Percentiles rank a stretch among this genome's conserved stretches.
Conservation (phyloP, 2,329 filamentous ascomycete genomes). For the Corniculantispora saksenae region DNA sequence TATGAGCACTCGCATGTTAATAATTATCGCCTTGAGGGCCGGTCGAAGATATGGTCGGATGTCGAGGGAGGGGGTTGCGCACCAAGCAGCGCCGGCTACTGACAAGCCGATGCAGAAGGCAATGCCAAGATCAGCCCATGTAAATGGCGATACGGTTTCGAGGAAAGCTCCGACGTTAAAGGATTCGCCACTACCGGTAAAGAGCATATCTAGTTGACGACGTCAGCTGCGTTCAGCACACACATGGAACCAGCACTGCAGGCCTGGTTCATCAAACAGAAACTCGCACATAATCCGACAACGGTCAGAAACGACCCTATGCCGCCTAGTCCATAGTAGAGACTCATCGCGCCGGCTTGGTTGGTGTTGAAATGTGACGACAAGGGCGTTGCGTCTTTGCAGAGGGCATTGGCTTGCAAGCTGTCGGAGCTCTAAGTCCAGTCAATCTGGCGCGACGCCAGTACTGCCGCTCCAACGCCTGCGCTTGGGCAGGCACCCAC, state of each 20-base stretch:
- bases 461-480: constrained; percentile 17
- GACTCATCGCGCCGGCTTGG: constrained; percentile 61
- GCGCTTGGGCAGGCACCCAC: constrained; percentile 9
- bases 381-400: constrained; percentile 25
- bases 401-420: constrained; percentile 21
- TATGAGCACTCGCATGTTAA: constrained; percentile 40
- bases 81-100: constrained; percentile 97
- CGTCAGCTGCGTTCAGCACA: constrained; percentile 15
- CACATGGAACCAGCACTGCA: background rate
- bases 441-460: constrained; percentile 25
- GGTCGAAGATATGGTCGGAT: constrained; percentile 35
- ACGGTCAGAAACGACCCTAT: constrained; percentile 68
- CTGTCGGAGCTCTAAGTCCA: constrained; percentile 24
- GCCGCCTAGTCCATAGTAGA: constrained; percentile 69
- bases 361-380: constrained; percentile 25
- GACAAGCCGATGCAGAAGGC: constrained; percentile 93
- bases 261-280: constrained; percentile 18
- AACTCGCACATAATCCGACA: constrained; percentile 74
- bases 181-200: constrained; percentile 90
- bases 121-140: constrained; percentile 90
- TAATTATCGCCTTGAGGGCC: background rate
- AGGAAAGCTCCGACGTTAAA: constrained; percentile 98
- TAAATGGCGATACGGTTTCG: constrained; percentile 89
- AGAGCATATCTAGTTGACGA: constrained; percentile 80
- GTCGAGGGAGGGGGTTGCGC: background rate